These are phyloP conservation scores for Phyllostachys edulis DNA, from an alignment of 176 grass and related monocot species.

Conservation along the genomic window DNA sequence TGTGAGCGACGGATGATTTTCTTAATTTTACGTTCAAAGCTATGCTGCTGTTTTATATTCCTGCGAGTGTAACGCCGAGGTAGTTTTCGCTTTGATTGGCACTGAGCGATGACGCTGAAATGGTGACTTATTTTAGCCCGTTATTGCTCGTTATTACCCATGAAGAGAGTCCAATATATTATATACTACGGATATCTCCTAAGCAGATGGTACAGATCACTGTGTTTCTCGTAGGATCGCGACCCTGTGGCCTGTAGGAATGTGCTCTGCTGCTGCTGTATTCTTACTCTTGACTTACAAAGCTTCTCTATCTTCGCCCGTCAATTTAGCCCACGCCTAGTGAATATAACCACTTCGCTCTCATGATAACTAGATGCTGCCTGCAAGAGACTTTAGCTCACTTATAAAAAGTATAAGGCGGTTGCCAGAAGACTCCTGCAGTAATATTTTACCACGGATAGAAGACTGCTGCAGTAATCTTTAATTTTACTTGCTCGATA, in stretches of 20 bases:
- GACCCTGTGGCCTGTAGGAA: neutral
- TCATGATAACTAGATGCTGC: neutral
- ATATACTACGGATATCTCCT: neutral
- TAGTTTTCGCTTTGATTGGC: neutral
- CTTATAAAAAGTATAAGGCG: neutral
- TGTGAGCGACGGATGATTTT: neutral
- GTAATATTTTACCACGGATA: neutral
- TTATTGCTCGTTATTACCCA: slow-evolving; percentile 8
- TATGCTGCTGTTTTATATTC: slow-evolving; percentile 13
- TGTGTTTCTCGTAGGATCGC: neutral
- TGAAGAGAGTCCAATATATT: neutral
- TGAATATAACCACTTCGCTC: slow-evolving; percentile 4
- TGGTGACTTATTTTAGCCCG: neutral
- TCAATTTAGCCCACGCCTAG: slow-evolving; percentile 1
- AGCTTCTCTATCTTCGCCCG: neutral
- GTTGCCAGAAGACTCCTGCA: neutral
- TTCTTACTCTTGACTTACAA: neutral
- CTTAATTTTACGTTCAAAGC: slow-evolving; percentile 12
- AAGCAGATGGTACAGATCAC: neutral
- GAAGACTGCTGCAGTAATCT: neutral
- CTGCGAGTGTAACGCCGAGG: neutral
- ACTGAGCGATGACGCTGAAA: neutral
- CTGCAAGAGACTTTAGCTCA: neutral
- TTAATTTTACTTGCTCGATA: too few species aligned
- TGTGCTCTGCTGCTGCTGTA: neutral